Evolutionary conservation across 1,284 basidiomycete genomes (phyloP).

Genomic region (Fereydounia khargensis): DNA sequence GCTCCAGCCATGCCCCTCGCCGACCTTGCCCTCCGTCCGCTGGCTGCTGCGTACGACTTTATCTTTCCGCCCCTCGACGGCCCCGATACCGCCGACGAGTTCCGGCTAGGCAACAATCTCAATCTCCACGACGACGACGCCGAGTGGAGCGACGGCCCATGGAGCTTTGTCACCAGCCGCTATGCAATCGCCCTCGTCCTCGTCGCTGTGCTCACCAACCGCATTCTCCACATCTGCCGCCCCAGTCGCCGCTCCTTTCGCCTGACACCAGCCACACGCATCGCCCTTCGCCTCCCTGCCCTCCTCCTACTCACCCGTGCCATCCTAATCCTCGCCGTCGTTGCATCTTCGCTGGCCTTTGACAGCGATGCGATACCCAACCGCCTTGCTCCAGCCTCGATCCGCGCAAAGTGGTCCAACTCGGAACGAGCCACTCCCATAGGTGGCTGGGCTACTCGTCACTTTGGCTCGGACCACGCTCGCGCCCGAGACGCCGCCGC

Average conservation of each 20-base stretch:
- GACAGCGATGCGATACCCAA: too few species aligned
- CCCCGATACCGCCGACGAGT: conserved; percentile 1
- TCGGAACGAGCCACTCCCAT: too few species aligned
- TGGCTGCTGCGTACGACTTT: conserved; percentile 18
- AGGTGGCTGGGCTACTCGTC: conserved; percentile 17
- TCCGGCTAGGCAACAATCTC: neutral
- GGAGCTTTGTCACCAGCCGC: conserved; percentile 45
- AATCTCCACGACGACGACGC: conserved; percentile 5
- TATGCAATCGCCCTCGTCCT: conserved; percentile 37
- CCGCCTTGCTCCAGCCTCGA: too few species aligned
- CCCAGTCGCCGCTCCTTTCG: conserved; percentile 30
- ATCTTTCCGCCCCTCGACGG: conserved; percentile 27
- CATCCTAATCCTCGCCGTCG: conserved; percentile 21
- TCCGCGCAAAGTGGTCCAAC: too few species aligned
- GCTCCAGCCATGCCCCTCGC: too few species aligned
- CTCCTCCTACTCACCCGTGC: conserved; percentile 30
- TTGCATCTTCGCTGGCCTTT: conserved; percentile 22
- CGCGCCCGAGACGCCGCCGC: conserved; percentile 26
- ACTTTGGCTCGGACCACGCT: conserved; percentile 18
- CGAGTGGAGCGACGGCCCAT: conserved; percentile 29
- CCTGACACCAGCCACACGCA: conserved; percentile 18
- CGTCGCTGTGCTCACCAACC: conserved; percentile 43
- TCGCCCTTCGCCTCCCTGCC: conserved; percentile 38
- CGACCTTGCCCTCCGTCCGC: neutral
- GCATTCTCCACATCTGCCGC: conserved; percentile 51